Evolutionary conservation across 345 rosid genomes (phyloP), one percentile per base, ranked within the genome.

Genomic region (Arabis hirsuta): DNA sequence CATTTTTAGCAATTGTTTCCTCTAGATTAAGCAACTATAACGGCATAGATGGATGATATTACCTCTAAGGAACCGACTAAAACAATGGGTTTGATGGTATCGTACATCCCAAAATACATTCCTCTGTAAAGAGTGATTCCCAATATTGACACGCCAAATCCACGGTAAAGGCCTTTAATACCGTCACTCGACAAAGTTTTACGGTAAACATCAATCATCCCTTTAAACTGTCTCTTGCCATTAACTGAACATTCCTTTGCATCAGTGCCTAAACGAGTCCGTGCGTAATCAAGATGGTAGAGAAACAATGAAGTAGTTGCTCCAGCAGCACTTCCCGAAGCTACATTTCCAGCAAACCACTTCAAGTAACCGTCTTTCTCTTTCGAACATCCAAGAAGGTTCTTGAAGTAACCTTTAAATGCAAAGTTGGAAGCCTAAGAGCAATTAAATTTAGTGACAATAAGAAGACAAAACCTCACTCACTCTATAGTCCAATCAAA

Each of bases 291-390:
- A 66, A 95, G 78, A 83, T 95, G 99, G 69, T 95, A 95, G 3
- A 95, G 77, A 53, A 95, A 82, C 72, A 88, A 62, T 0, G 97
- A 88, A 45, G 92, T 90, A 20, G 90, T 90, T 52, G 98, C 98
- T 47, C 99, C 98, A 69, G 96, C 99, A 53, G 99, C 99, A 81
- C 99, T 91, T 43, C 98, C 99, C 3, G 97, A 90, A 65, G 98
- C 97, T 36, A 91, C 76, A 24, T 95, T 95, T 26, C 96, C 94
- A 41, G 87, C 81, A 82, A 95, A 91, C 90, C 96, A 84, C 77
- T 84, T 91, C 24, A 81, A 5, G 72, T 90, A 90, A 75, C 97
- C 97, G 71, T 91, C 96, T 75, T 68, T 88, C 88, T 95, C 98
- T 75, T 86, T 90, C 7, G 98, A 90, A 72, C 77, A 44, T 32